phyloP scores from a whole-genome alignment of 805 yeast species.

The Starmerella etchellsii region DNA sequence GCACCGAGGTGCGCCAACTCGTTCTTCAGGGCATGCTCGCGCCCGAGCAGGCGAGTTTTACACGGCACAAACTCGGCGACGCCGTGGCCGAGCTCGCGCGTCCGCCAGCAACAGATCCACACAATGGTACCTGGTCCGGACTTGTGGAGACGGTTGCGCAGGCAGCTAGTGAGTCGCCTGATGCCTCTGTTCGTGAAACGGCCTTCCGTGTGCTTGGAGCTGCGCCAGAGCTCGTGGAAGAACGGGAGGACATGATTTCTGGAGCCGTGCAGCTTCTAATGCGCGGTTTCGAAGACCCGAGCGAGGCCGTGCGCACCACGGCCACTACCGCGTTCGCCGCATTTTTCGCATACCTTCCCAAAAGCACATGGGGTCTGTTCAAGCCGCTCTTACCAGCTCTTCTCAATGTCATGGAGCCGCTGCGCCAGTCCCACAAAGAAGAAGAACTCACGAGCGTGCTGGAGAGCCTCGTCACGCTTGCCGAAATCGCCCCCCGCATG shows the following conservation, averaged over 20 bases:
- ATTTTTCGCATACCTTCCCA: slow-evolving; percentile 71
- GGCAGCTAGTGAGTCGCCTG: slow-evolving; percentile 40
- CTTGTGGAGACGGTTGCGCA: slow-evolving; percentile 61
- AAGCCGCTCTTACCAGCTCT: slow-evolving; percentile 72
- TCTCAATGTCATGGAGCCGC: slow-evolving; percentile 74
- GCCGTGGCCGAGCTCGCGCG: slow-evolving; percentile 87
- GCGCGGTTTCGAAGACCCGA: slow-evolving; percentile 64
- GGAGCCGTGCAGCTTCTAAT: slow-evolving; percentile 50
- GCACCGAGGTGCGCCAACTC: slow-evolving; percentile 47
- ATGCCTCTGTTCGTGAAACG: slow-evolving; percentile 69
- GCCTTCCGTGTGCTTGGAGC: slow-evolving; percentile 81
- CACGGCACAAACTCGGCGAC: slow-evolving; percentile 86
- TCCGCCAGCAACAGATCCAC: slow-evolving; percentile 10
- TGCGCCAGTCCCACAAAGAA: slow-evolving; percentile 67
- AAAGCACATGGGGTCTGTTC: slow-evolving; percentile 61
- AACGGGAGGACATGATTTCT: slow-evolving; percentile 34
- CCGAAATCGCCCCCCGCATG: slow-evolving; percentile 87
- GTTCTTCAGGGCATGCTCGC: slow-evolving; percentile 59
- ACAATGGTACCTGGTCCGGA: slow-evolving; percentile 57
- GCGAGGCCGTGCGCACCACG: slow-evolving; percentile 77
- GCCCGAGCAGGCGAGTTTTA: slow-evolving; percentile 53
- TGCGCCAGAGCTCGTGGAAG: slow-evolving; percentile 62
- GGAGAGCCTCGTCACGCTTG: slow-evolving; percentile 79
- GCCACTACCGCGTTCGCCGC: slow-evolving; percentile 89
- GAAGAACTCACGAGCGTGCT: slow-evolving; percentile 74